A percentile compares a stretch with the other conserved stretches of the same genome.
These are phyloP conservation scores for Corylus americana DNA, from an alignment of 306 rosid genomes.

Conservation along the genomic window DNA sequence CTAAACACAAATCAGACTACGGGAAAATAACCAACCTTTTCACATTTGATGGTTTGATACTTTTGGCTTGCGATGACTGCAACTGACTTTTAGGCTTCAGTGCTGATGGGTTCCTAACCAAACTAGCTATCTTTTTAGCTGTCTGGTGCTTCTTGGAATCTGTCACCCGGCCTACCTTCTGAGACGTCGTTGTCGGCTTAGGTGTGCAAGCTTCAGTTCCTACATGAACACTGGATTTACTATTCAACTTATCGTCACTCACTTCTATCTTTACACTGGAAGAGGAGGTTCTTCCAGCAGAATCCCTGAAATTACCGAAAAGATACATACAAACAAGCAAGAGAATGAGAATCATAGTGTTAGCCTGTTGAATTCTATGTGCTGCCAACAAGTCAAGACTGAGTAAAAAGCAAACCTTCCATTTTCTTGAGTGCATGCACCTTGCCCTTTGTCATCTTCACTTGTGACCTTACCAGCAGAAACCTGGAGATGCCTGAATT, in stretches of 20 bases:
- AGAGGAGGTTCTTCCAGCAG: constrained; percentile 41
- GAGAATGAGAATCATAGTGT: neutral
- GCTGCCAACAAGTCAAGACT: neutral
- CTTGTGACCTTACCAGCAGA: constrained; percentile 31
- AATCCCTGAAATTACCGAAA: constrained; percentile 31
- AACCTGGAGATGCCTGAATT: constrained; percentile 36
- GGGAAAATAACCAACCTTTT: constrained; percentile 31
- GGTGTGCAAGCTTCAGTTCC: constrained; percentile 74
- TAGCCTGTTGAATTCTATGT: neutral
- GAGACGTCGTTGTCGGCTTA: constrained; percentile 39
- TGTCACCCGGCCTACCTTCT: constrained; percentile 43
- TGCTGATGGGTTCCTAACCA: constrained; percentile 46
- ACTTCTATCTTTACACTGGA: constrained; percentile 10
- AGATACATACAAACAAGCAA: constrained; percentile 3
- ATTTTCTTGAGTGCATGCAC: constrained; percentile 17
- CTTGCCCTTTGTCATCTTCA: constrained; percentile 13
- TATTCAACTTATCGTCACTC: constrained; percentile 12
- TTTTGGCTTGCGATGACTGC: constrained; percentile 43
- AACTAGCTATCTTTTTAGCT: constrained; percentile 51
- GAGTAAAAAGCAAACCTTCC: constrained; percentile 33
- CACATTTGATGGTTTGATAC: constrained; percentile 27
- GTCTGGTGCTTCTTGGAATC: constrained; percentile 60
- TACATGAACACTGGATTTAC: constrained; percentile 29
- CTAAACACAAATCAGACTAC: constrained; percentile 3
- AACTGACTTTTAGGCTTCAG: constrained; percentile 47